Evolutionary conservation across 2,329 filamentous ascomycete species (phyloP).

Genomic region (Verticillium isaacii): DNA sequence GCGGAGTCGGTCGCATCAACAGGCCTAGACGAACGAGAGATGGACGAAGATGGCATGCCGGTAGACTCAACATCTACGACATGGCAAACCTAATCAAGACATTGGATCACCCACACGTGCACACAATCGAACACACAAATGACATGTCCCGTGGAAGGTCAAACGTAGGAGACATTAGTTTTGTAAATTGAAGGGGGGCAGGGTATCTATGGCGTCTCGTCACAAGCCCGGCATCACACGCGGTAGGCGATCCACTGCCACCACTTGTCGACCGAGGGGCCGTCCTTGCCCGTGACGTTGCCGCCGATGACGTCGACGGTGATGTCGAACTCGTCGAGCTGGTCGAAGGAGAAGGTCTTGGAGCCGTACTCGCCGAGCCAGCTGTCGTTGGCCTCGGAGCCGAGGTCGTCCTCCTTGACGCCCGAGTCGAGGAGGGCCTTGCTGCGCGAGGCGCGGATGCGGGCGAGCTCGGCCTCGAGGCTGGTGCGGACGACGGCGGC

Average conservation of each 20-base stretch:
- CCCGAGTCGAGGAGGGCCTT: conserved; percentile 81
- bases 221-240: conserved; percentile 4
- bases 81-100: conserved; percentile 5
- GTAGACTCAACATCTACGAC: conserved; percentile 39
- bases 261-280: conserved; percentile 74
- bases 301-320: conserved; percentile 74
- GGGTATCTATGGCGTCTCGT: background rate
- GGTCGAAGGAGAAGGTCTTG: conserved; percentile 70
- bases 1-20: conserved; percentile 14
- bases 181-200: background rate
- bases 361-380: conserved; percentile 81
- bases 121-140: background rate
- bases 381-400: conserved; percentile 69
- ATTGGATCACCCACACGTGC: background rate
- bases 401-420: conserved; percentile 58
- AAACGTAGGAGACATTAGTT: background rate
- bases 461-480: conserved; percentile 76
- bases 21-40: conserved; percentile 7
- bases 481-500: conserved; percentile 67
- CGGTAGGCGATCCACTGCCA: conserved; percentile 84
- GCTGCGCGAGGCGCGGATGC: conserved; percentile 70
- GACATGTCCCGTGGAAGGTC: background rate
- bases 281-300: conserved; percentile 51
- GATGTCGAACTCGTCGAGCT: conserved; percentile 80
- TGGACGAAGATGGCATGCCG: conserved; percentile 1